Evolutionary conservation across 257 asterid species (phyloP), one percentile per base, ranked within the genome.

Genomic region (Plectranthus barbatus): DNA sequence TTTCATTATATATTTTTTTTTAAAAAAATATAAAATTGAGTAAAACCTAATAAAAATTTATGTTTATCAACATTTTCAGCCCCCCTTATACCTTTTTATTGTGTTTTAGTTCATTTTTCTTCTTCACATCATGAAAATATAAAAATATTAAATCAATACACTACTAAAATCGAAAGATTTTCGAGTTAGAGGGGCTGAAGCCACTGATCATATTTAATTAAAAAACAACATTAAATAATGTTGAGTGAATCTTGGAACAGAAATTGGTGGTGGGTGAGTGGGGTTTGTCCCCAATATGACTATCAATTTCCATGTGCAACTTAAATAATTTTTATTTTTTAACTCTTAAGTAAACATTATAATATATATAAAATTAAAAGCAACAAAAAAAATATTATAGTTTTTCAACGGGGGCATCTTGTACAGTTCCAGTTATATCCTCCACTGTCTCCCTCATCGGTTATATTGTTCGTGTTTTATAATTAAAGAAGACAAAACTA

Each of bases 301-400:
- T 68, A 79, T 77, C 86, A 76, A 73, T 75, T 73, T 79, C 81
- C 86, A 84, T 81, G 87, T 84, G 87, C 86, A 48, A 47, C 31
- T 70, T 72, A 57, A 70, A 75, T 75, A 19, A 51, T 61, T 61
- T 17, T 64, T 66, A 18, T 39, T 56, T 71, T 62, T 60, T 56
- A 54, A 71, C 66, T 62, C 19, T 7, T 2, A 73, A 76, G 47
- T 39, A 18, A 69, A 55, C 71, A 39, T 54, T 64, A 17, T 10
- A 40, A 17, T 59, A 62, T 64, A 23, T 42, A 18, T 24, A 40
- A 10, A 0, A 40, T 48, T 6, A n/a, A n/a, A n/a, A n/a, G n/a
- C n/a, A n/a, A n/a, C n/a, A 9, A 8, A 20, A 46, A 41, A 5
- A 56, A 34, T 13, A 24, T 26, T 9, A 21, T 23, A 63, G 6